These are phyloP conservation scores for Begonia loranthoides DNA, from an alignment of 306 rosid genomes.

Conservation along the genomic window DNA sequence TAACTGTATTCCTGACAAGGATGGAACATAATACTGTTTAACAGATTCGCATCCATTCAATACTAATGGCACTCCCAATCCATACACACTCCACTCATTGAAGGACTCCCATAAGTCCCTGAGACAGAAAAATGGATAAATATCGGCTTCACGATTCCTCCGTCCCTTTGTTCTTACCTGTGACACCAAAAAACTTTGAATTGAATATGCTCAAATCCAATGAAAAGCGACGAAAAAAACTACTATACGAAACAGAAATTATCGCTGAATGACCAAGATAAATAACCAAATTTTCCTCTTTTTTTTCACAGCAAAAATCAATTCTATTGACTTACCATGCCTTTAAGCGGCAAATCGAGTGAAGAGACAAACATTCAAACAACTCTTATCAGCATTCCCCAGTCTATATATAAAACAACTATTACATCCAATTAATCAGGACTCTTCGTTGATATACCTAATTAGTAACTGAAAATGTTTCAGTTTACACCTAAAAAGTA, in stretches of 20 bases:
- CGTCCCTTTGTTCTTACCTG: slow-evolving; percentile 19
- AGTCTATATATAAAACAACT: no score
- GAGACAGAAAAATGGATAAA: slow-evolving; percentile 23
- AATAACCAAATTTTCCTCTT: no score
- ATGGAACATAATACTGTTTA: slow-evolving; percentile 42
- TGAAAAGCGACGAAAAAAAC: neutral
- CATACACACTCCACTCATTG: slow-evolving; percentile 48
- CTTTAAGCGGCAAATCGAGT: no score
- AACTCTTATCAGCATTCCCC: no score
- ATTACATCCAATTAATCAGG: no score
- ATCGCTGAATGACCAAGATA: no score
- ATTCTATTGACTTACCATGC: no score
- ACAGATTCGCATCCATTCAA: slow-evolving; percentile 16
- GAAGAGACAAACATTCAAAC: no score
- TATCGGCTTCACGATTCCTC: slow-evolving; percentile 9
- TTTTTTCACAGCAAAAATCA: neutral
- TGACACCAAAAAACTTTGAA: neutral
- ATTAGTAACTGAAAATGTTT: no score
- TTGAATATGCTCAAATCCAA: neutral
- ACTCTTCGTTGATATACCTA: no score
- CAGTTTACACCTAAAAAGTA: no score
- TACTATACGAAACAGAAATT: neutral
- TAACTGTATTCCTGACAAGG: slow-evolving; percentile 39
- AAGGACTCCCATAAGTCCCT: slow-evolving; percentile 43
- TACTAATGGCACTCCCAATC: slow-evolving; percentile 38